phyloP scores from a whole-genome alignment of 768 basidiomycete species.

The Thelephora ganbajun region DNA sequence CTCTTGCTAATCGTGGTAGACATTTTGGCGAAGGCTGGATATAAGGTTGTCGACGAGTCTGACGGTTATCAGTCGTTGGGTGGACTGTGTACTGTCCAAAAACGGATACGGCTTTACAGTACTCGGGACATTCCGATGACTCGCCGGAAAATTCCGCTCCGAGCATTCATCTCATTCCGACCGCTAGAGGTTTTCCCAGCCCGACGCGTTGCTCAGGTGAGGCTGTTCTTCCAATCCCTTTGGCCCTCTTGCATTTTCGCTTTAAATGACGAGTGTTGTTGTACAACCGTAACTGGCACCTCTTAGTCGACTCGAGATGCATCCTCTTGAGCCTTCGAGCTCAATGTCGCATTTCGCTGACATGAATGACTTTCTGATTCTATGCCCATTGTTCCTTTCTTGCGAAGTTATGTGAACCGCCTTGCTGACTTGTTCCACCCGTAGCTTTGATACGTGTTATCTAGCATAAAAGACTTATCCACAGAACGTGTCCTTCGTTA shows the following conservation, averaged over 20 bases:
- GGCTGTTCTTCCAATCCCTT: neutral
- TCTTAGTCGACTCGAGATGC: constrained; percentile 75
- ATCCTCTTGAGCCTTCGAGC: constrained; percentile 12
- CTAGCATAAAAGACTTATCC: too few relatives aligned
- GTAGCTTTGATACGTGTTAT: too few relatives aligned
- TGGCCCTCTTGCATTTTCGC: constrained; percentile 11
- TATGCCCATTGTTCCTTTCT: constrained; percentile 8
- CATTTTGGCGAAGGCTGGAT: constrained; percentile 35
- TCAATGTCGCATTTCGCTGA: constrained; percentile 47
- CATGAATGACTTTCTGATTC: constrained; percentile 53
- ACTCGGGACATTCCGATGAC: constrained; percentile 6
- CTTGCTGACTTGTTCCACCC: neutral
- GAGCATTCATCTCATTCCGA: constrained; percentile 7
- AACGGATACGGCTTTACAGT: neutral
- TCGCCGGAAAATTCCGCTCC: constrained; percentile 8
- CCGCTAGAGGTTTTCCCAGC: constrained; percentile 1
- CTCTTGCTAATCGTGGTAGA: constrained; percentile 90
- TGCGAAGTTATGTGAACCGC: neutral
- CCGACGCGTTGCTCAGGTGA: neutral
- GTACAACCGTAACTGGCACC: constrained; percentile 67
- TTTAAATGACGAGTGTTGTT: constrained; percentile 69
- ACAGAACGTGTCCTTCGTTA: too few relatives aligned
- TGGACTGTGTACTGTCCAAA: neutral
- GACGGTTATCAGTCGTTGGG: constrained; percentile 7
- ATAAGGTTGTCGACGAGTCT: neutral